Conservation (phyloP, 768 basidiomycete species). For the Calocera viscosa region DNA sequence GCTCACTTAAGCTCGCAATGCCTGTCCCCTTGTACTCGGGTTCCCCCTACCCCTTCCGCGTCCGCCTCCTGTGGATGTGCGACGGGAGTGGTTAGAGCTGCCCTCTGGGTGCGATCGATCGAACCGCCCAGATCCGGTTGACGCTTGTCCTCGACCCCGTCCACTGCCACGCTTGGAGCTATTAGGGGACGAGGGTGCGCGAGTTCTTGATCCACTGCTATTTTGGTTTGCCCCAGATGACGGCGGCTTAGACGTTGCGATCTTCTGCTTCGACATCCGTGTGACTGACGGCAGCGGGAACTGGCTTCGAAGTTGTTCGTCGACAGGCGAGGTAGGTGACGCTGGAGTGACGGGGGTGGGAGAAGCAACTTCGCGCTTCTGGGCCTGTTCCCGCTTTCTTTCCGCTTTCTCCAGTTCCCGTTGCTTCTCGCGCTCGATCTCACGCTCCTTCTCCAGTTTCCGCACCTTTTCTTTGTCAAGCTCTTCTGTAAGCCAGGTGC, state of each 20-base stretch:
- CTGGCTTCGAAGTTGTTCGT: not conserved
- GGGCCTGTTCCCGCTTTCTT: not conserved
- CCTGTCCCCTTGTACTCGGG: not conserved
- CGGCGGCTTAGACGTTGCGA: no score
- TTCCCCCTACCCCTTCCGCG: not conserved
- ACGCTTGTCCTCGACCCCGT: not conserved
- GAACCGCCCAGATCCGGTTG: not conserved
- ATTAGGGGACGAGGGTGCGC: not conserved
- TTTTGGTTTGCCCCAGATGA: no score
- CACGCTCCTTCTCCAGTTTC: not conserved
- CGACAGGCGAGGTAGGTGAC: not conserved
- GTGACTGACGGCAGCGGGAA: not conserved
- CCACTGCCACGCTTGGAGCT: not conserved
- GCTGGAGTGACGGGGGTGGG: not conserved
- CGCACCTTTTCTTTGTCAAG: not conserved
- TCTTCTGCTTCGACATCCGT: not conserved
- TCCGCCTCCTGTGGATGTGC: not conserved
- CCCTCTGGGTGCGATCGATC: not conserved
- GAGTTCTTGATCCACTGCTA: not conserved
- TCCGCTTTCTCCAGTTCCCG: not conserved
- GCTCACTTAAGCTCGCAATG: not conserved
- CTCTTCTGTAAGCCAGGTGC: not conserved
- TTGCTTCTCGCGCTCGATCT: constrained; percentile 3
- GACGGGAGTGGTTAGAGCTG: not conserved
- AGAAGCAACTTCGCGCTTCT: not conserved